Evolutionary conservation across 2,329 filamentous ascomycete species (phyloP).

Genomic region (Berkeleyomyces rouxiae): DNA sequence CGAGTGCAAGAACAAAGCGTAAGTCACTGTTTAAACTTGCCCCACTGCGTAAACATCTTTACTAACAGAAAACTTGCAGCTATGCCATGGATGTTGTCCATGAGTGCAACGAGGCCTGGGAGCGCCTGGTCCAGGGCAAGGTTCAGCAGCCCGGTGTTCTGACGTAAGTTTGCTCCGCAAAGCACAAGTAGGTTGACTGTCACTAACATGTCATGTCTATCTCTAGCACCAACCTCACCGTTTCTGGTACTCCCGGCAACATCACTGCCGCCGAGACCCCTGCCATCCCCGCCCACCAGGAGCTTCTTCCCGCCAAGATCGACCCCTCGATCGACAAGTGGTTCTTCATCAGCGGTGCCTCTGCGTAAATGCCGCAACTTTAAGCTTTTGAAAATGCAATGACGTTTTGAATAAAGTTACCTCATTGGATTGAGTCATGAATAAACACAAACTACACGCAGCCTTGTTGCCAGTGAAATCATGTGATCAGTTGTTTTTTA

Average conservation of each 20-base stretch:
- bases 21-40: slow-evolving; percentile 28
- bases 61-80: slow-evolving; percentile 7
- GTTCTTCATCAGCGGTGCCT: slow-evolving; percentile 99
- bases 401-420: slow-evolving; percentile 16
- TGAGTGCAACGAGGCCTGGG: slow-evolving; percentile 95
- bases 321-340: slow-evolving; percentile 98
- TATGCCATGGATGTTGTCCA: slow-evolving; percentile 92
- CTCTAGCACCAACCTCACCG: slow-evolving; percentile 62
- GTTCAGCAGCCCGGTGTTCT: slow-evolving; percentile 59
- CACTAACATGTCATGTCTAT: slow-evolving; percentile 19
- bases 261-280: slow-evolving; percentile 53
- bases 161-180: slow-evolving; percentile 43
- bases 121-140: slow-evolving; percentile 88
- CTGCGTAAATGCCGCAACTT: slow-evolving; percentile 38
- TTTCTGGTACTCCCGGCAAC: slow-evolving; percentile 56
- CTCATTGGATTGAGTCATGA: neutral
- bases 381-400: slow-evolving; percentile 18
- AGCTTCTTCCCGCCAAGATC: slow-evolving; percentile 71
- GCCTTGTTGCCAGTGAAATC: neutral
- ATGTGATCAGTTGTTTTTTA: neutral
- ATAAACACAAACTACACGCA: neutral
- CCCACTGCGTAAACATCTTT: slow-evolving; percentile 1
- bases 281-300: slow-evolving; percentile 63
- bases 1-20: slow-evolving; percentile 99
- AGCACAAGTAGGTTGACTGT: neutral